Evolutionary conservation across 257 asterid genomes (phyloP).

Genomic region (Lycium barbarum): DNA sequence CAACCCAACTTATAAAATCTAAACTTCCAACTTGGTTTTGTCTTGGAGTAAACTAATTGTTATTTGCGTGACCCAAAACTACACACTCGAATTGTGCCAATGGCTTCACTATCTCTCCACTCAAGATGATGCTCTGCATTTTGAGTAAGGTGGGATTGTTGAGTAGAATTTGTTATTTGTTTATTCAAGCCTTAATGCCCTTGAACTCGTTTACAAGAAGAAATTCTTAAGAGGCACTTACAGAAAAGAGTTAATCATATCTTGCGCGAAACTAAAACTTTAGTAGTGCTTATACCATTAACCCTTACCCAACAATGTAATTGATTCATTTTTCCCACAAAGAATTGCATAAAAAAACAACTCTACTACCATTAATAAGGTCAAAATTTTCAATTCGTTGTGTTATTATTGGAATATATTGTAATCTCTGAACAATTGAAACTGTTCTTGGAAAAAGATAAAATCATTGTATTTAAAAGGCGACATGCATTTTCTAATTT

Average conservation of each 20-base stretch:
- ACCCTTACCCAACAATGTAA: background rate
- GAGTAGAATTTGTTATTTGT: background rate
- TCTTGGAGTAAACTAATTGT: no score
- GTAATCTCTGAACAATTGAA: background rate
- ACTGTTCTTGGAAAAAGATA: background rate
- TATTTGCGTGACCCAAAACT: background rate
- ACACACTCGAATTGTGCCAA: background rate
- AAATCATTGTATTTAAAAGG: background rate
- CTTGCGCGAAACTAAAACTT: background rate
- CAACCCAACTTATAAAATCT: background rate
- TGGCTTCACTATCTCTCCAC: no score
- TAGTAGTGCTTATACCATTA: background rate
- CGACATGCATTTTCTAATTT: background rate
- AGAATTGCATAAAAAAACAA: background rate
- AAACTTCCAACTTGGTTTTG: background rate
- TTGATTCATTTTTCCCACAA: background rate
- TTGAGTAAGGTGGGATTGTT: no score
- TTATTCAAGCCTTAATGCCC: background rate
- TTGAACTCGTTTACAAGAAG: background rate
- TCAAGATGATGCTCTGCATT: no score
- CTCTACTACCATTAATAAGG: no score
- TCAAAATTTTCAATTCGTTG: background rate
- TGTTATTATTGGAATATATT: background rate
- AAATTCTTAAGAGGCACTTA: background rate
- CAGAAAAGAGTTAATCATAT: background rate